Evolutionary conservation across 2,329 filamentous ascomycete species (phyloP).

Genomic region (Fusarium oxysporum): DNA sequence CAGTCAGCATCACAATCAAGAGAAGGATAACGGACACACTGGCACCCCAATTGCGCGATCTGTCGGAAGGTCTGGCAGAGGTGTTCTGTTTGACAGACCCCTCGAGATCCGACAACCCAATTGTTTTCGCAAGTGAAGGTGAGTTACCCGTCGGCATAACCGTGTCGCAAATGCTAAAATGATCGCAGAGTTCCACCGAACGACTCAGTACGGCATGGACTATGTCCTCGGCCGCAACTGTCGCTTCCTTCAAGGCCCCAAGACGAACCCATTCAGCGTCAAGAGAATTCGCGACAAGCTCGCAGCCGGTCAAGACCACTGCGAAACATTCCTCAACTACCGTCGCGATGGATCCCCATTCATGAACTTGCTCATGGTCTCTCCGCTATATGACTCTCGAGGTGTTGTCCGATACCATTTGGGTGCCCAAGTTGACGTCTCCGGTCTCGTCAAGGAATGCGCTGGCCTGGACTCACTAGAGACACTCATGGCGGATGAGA

Average conservation of each 20-base stretch:
- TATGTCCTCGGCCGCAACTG: conserved; percentile 83
- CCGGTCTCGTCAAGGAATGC: conserved; percentile 74
- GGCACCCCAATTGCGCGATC: conserved; percentile 71
- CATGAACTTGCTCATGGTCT: conserved; percentile 81
- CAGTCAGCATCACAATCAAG: conserved; percentile 76
- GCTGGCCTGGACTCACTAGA: conserved; percentile 73
- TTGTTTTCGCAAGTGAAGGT: conserved; percentile 83
- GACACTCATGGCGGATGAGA: conserved; percentile 53
- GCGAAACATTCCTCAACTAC: conserved; percentile 81
- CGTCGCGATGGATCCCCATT: conserved; percentile 81
- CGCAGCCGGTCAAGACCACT: conserved; percentile 73
- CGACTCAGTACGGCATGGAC: conserved; percentile 79
- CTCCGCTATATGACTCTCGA: conserved; percentile 75
- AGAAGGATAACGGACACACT: conserved; percentile 75
- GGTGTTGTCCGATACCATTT: conserved; percentile 76
- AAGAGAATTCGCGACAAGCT: conserved; percentile 71
- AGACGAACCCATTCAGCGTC: conserved; percentile 73
- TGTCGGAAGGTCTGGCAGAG: conserved; percentile 80
- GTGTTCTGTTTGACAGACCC: conserved; percentile 83
- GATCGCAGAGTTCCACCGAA: conserved; percentile 74
- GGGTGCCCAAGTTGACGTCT: conserved; percentile 78
- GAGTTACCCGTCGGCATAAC: conserved; percentile 9
- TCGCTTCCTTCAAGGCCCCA: conserved; percentile 80
- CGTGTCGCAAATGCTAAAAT: not conserved
- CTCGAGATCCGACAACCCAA: conserved; percentile 77